phyloP scores from a whole-genome alignment of 768 basidiomycete species.

The Suillus ampliporus region DNA sequence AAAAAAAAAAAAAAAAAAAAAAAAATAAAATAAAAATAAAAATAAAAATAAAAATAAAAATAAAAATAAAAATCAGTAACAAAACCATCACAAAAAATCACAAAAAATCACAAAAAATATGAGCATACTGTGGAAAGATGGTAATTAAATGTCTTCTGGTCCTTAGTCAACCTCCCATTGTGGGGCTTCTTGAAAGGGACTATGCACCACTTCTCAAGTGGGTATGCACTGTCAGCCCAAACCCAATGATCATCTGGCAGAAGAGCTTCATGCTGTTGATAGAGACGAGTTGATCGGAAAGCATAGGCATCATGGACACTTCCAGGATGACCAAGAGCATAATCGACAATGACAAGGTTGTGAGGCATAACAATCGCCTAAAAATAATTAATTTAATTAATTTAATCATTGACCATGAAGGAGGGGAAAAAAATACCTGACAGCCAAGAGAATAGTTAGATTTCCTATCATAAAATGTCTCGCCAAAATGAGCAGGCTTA shows the following conservation, averaged over 20 bases:
- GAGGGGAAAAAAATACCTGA: slow-evolving; percentile 20
- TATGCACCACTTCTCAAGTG: slow-evolving; percentile 7
- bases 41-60: no score
- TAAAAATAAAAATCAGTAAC: neutral
- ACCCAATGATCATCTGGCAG: slow-evolving; percentile 2
- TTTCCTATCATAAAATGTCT: slow-evolving; percentile 23
- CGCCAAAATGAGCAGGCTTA: slow-evolving; percentile 14
- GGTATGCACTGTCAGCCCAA: slow-evolving; percentile 1
- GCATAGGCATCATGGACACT: slow-evolving; percentile 16
- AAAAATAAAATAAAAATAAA: no score
- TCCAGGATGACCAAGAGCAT: slow-evolving; percentile 14
- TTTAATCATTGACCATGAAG: neutral
- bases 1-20: no score
- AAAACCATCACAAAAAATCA: neutral
- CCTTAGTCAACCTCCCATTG: neutral
- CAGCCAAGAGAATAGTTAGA: slow-evolving; percentile 27
- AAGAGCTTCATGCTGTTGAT: neutral
- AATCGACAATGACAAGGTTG: slow-evolving; percentile 12
- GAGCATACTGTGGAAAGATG: slow-evolving; percentile 4
- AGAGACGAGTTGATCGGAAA: slow-evolving; percentile 8
- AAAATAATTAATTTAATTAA: no score
- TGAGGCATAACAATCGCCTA: slow-evolving; percentile 13
- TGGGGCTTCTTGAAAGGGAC: slow-evolving; percentile 20
- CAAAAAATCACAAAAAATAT: neutral
- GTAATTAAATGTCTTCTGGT: slow-evolving; percentile 9